These are phyloP conservation scores for Neonectria faginata DNA, from an alignment of 2,329 filamentous ascomycete species.

Conservation along the genomic window DNA sequence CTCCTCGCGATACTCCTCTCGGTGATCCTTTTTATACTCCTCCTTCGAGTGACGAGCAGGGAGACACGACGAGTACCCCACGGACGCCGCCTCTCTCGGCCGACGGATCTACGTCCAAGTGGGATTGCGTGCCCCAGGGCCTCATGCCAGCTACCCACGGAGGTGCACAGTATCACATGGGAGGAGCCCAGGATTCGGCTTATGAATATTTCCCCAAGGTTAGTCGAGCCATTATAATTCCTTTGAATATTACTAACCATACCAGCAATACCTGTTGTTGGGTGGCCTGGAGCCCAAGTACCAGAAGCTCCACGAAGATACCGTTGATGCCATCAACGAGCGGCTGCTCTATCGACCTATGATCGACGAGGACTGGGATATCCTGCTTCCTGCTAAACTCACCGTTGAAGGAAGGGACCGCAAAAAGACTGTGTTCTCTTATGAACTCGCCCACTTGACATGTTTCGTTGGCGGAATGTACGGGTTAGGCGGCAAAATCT, in stretches of 20 bases:
- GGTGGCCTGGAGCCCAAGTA: conserved; percentile 81
- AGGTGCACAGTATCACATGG: conserved; percentile 67
- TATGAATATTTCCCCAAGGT: conserved; percentile 78
- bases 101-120: conserved; percentile 50
- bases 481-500: conserved; percentile 72
- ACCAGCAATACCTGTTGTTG: conserved; percentile 76
- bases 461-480: conserved; percentile 80
- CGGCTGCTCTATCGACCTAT: conserved; percentile 84
- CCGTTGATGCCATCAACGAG: conserved; percentile 75
- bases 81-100: conserved; percentile 49
- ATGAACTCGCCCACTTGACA: conserved; percentile 72
- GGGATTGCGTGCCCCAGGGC: conserved; percentile 70
- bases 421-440: conserved; percentile 58
- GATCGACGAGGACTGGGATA: conserved; percentile 72
- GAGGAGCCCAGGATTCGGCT: conserved; percentile 75
- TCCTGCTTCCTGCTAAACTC: conserved; percentile 79
- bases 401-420: conserved; percentile 56
- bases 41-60: conserved; percentile 6
- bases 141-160: conserved; percentile 62
- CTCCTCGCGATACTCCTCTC: too few species aligned
- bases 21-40: conserved; percentile 2
- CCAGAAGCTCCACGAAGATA: conserved; percentile 75
- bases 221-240: conserved; percentile 17
- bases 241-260: conserved; percentile 48
- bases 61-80: background rate